These are phyloP conservation scores for Talaromyces islandicus DNA, from an alignment of 2,329 filamentous ascomycete genomes.

Conservation along the genomic window DNA sequence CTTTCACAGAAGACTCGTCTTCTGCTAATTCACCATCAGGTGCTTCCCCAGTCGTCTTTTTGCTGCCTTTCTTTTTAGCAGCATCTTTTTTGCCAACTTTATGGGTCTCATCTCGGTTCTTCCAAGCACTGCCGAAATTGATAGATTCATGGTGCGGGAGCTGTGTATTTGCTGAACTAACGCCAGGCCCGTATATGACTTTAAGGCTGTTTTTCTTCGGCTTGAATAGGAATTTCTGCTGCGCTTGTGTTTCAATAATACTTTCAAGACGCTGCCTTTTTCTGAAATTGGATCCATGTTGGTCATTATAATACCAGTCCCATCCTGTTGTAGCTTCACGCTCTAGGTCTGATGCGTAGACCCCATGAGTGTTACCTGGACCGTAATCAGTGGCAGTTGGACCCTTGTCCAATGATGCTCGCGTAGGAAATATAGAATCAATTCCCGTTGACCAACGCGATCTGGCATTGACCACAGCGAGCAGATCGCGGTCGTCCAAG, in stretches of 20 bases:
- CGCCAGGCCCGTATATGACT: conserved; percentile 47
- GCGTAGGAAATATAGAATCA: conserved; percentile 48
- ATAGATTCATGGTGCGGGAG: conserved; percentile 39
- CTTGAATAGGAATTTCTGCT: conserved; percentile 37
- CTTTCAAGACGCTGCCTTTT: conserved; percentile 33
- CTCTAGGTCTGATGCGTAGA: conserved; percentile 33
- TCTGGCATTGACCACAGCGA: conserved; percentile 41
- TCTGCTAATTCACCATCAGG: background rate
- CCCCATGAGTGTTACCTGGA: conserved; percentile 39
- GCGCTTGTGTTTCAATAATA: conserved; percentile 32
- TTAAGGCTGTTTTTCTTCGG: conserved; percentile 27
- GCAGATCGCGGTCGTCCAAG: conserved; percentile 44
- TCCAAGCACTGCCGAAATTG: conserved; percentile 43
- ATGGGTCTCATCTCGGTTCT: conserved; percentile 9
- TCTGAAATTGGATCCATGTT: conserved; percentile 36
- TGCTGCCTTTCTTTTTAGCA: conserved; percentile 14
- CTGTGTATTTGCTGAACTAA: conserved; percentile 37
- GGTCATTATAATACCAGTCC: conserved; percentile 48
- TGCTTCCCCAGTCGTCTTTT: conserved; percentile 11
- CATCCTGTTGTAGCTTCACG: conserved; percentile 43
- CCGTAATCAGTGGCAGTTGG: conserved; percentile 25
- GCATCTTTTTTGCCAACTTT: background rate
- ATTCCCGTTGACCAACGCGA: conserved; percentile 43
- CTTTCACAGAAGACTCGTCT: conserved; percentile 4
- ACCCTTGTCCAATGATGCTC: conserved; percentile 28